Percentiles rank a stretch among this genome's conserved stretches.
phyloP scores from a whole-genome alignment of 441 rosid genomes.

The Biscutella laevigata region DNA sequence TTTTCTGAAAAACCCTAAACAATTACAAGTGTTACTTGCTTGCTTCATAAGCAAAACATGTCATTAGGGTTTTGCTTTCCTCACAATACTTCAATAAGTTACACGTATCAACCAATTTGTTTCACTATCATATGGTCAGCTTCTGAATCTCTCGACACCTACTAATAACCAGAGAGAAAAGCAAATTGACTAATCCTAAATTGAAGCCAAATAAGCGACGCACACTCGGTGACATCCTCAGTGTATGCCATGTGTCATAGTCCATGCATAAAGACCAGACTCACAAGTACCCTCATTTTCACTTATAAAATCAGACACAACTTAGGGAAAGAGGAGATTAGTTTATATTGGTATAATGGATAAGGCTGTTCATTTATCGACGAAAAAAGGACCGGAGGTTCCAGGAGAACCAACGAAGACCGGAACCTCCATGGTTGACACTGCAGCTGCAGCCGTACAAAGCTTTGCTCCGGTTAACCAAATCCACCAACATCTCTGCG shows the following conservation, averaged over 20 bases:
- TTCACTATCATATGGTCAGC: not conserved
- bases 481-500: slow-evolving; percentile 84
- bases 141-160: not conserved
- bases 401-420: slow-evolving; percentile 51
- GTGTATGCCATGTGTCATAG: slow-evolving; percentile 11
- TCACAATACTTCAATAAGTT: not conserved
- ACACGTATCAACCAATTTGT: not conserved
- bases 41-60: not conserved
- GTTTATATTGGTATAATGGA: slow-evolving; percentile 12
- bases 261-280: slow-evolving; percentile 20
- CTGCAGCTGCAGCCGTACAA: slow-evolving; percentile 56
- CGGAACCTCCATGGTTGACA: slow-evolving; percentile 43
- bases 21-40: not conserved
- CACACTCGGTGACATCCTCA: slow-evolving; percentile 9
- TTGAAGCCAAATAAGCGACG: slow-evolving; percentile 16
- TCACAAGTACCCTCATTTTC: not conserved
- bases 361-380: slow-evolving; percentile 10
- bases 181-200: not conserved
- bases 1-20: not conserved
- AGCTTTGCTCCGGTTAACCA: slow-evolving; percentile 51
- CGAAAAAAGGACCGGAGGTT: slow-evolving; percentile 35
- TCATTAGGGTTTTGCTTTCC: not conserved
- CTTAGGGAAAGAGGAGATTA: not conserved
- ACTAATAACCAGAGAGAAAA: too few relatives aligned
- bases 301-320: not conserved